Evolutionary conservation across 1,284 basidiomycete genomes (phyloP), one percentile per base, ranked within the genome.

Genomic region (Apiotrichum sp.): DNA sequence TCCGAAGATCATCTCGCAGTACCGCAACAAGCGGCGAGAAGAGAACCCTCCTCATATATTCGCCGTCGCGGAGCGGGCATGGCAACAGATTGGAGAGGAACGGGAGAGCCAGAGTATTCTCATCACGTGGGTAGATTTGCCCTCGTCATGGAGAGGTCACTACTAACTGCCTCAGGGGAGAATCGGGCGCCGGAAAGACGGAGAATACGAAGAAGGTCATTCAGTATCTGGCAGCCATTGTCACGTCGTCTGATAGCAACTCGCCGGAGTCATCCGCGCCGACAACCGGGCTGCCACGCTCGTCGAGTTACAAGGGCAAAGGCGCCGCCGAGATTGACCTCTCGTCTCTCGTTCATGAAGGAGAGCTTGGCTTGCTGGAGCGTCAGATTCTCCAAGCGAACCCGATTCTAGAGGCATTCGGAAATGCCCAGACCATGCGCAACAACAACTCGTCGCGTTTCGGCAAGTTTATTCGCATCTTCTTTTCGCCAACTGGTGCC

Each of bases 191-290:
- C 1, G 96, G 96, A 46, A 99, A 98, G 81, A 99, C 96, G 1
- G 96, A 98, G 74, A 98, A 95, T 77, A 99, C 96, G 13, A 98
- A 99, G 82, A 98, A 98, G 72, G 95, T 98, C 68, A 99, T 99
- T 57, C 96, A 98, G 74, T 99, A 98, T 76, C 86, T 99, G 36
- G 95, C 96, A 1, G 92, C 96, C 9, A 97, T 98, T 63, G 96
- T 96, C 3, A 86, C 81, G 2, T 77, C 83, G 77, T 82, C n/a
- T 81, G 35, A 84, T 81, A 53, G 81, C 81, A 66, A 67, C 2
- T 61, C 57, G n/a, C 40, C n/a, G 14, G 40, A 41, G 35, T 66
- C 70, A 1, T 65, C 58, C 10, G 68, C 69, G 4, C 71, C 73
- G 1, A 38, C 61, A 3, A 62, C 63, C 0, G 73, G 74, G 3